phyloP scores from a whole-genome alignment of 768 basidiomycete genomes.

The Rhodosporidiobolus odoratus region DNA sequence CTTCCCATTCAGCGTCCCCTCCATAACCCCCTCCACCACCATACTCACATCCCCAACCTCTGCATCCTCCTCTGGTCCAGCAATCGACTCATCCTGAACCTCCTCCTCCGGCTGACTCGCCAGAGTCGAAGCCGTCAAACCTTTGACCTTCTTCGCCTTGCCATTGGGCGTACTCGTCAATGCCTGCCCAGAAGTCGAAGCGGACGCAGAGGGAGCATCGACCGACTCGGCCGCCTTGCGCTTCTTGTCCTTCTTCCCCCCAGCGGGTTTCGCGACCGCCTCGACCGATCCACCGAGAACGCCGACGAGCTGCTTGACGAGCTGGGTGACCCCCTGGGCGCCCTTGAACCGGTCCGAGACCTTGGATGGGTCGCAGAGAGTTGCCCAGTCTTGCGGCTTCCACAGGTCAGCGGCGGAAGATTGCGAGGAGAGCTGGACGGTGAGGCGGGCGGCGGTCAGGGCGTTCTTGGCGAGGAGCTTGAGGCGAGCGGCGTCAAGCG shows the following conservation, averaged over 20 bases:
- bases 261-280: background rate
- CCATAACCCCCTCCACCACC: conserved; percentile 16
- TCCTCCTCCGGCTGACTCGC: conserved; percentile 9
- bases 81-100: conserved; percentile 29
- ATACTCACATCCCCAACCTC: background rate
- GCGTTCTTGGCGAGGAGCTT: conserved; percentile 75
- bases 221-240: conserved; percentile 15
- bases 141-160: conserved; percentile 43
- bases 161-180: background rate
- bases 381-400: conserved; percentile 59
- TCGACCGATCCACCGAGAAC: conserved; percentile 44
- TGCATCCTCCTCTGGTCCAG: background rate
- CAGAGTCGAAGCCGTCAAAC: conserved; percentile 17
- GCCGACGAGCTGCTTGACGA: conserved; percentile 61
- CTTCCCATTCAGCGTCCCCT: conserved; percentile 25
- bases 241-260: conserved; percentile 37
- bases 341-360: conserved; percentile 60
- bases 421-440: conserved; percentile 52
- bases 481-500: conserved; percentile 57
- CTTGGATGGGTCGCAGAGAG: conserved; percentile 53
- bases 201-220: conserved; percentile 4
- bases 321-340: conserved; percentile 58
- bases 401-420: conserved; percentile 52
- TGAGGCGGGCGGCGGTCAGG: conserved; percentile 61
- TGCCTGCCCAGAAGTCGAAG: background rate